Percentiles rank a stretch among this genome's conserved stretches.
Evolutionary conservation across 345 rosid species (phyloP).

Genomic region (rapeseed (Brassica napus)): Da-Ae NC_063446.1:70104001-70104500

Average conservation of each 20-base stretch:
- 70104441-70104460: background rate
- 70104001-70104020: constrained; percentile 23
- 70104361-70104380: background rate
- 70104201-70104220: background rate
- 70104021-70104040: constrained; percentile 21
- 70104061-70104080: background rate
- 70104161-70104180: background rate
- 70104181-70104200: background rate
- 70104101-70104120: background rate
- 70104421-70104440: background rate
- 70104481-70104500: background rate
- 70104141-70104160: background rate
- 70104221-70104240: background rate
- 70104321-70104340: background rate
- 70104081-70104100: background rate
- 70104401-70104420: no score
- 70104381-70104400: background rate
- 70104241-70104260: background rate
- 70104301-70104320: no score
- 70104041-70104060: background rate
- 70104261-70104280: no score
- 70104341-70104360: no score
- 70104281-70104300: background rate
- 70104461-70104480: background rate
- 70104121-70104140: background rate